Base-by-base conservation (phyloP, 768 basidiomycete species). In the Clitopilus passeckerianus region DNA sequence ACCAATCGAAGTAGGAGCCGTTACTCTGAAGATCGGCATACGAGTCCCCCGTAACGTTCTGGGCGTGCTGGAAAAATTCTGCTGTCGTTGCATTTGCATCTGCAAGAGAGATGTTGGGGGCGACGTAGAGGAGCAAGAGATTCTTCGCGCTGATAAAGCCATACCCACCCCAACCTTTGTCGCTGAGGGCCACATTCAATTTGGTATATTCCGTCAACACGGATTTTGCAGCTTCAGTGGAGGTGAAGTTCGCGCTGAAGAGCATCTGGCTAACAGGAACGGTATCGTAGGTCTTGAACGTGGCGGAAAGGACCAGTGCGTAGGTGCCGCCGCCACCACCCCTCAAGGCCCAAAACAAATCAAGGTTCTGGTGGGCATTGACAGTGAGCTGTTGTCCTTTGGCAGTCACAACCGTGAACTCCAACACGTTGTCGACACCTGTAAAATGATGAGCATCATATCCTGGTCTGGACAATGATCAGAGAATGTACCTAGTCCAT, bases 261-360 rank as follows among this genome's bases (percentile, higher is more conserved):
- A 67, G 34, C 59, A 41, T 18, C 66, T 68, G 10, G 63, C 68
- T 67, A 58, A 77, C 46, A 5, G 80, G 77, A 10, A 71, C 61
- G 9, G 59, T 20, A 1, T 77, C 73, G 54, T 81, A 72, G 0
- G 78, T 80, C 55, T 66, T 65, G 61, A 83, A 82, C 0, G 81
- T 81, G 5, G 74, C 76, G 1, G 77, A 77, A 2, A 75, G 75
- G 54, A 83, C 69, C 18, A 84, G 71, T 6, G 79, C 82, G 52
- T 71, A 83, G 0, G 78, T 83, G 12, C 77, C 74, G 5, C 81
- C 81, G 0, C 83, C 83, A 1, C 76, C 76, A 0, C 82, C 82
- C 34, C 81, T 72, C 55, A 85, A 63, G 0, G 83, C 81, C 77
- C 80, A 85, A 68, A 80, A 84, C 5, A 84, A 72, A 57, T 84